These are phyloP conservation scores for Singerocomus rubriflavus DNA, from an alignment of 1,284 basidiomycete species.

Conservation along the genomic window DNA sequence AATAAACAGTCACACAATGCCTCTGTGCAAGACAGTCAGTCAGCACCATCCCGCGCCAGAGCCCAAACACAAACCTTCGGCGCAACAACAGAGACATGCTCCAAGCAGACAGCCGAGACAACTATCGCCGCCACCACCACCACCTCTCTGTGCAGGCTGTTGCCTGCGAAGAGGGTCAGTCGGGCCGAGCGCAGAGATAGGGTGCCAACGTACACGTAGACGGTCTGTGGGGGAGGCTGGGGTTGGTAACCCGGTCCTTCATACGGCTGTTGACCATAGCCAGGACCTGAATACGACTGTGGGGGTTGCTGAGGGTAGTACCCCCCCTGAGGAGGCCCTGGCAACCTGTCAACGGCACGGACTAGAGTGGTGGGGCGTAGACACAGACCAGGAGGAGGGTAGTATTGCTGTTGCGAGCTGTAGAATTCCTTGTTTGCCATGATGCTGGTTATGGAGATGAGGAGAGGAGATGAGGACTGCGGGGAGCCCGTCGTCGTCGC, in stretches of 20 bases:
- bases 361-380: background rate
- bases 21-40: constrained; percentile 41
- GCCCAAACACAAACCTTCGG: constrained; percentile 55
- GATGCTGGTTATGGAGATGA: constrained; percentile 20
- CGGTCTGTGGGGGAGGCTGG: constrained; percentile 67
- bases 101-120: constrained; percentile 74
- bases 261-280: constrained; percentile 29
- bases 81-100: constrained; percentile 71
- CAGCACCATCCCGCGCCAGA: constrained; percentile 1
- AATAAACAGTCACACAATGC: constrained; percentile 69
- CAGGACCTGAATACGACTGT: constrained; percentile 57
- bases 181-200: background rate
- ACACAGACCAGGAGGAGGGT: constrained; percentile 61
- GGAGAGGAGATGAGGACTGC: constrained; percentile 2
- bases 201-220: constrained; percentile 56
- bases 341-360: constrained; percentile 7
- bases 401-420: constrained; percentile 55
- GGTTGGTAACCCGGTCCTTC: constrained; percentile 52
- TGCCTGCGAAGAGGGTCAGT: constrained; percentile 40
- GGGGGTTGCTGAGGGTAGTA: constrained; percentile 78
- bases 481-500: constrained; percentile 9
- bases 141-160: constrained; percentile 47
- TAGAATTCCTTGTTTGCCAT: constrained; percentile 82
- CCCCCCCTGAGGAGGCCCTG: constrained; percentile 63
- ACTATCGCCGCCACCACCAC: constrained; percentile 39